Percentiles rank a stretch among this genome's conserved stretches.
phyloP scores from a whole-genome alignment of 2,329 filamentous ascomycete species.

The Colletotrichum australisinense region DNA sequence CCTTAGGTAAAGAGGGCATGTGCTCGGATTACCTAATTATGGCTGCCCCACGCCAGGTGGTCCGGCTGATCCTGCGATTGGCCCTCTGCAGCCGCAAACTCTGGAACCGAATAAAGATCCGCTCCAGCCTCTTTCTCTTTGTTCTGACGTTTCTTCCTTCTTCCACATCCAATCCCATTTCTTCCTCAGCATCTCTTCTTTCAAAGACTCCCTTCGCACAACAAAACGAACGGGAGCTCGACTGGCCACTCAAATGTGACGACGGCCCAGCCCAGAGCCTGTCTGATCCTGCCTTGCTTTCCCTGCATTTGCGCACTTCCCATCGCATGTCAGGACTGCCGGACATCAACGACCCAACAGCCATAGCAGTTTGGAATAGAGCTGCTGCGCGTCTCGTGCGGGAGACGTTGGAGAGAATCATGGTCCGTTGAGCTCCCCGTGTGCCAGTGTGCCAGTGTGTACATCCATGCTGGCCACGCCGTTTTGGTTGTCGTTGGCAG shows the following conservation, averaged over 20 bases:
- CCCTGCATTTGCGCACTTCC: constrained; percentile 31
- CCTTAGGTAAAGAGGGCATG: not conserved
- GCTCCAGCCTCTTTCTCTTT: constrained; percentile 36
- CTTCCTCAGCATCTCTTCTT: constrained; percentile 22
- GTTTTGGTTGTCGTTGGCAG: not conserved
- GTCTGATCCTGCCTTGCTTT: constrained; percentile 15
- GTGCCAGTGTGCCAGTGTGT: not conserved
- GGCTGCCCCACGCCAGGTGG: not conserved
- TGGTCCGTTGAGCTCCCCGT: constrained; percentile 35
- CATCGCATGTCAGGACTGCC: constrained; percentile 41
- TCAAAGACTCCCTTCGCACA: constrained; percentile 4
- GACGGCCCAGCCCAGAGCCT: constrained; percentile 15
- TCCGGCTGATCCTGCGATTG: constrained; percentile 29
- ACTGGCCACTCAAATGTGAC: constrained; percentile 32
- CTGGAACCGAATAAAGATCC: constrained; percentile 36
- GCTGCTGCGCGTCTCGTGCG: constrained; percentile 36
- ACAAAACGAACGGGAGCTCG: constrained; percentile 22
- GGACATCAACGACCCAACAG: constrained; percentile 35
- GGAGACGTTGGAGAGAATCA: constrained; percentile 38
- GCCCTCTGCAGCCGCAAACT: constrained; percentile 26
- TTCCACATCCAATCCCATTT: constrained; percentile 32
- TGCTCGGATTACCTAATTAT: constrained; percentile 24
- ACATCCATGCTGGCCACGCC: too few species aligned
- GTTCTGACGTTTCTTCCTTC: constrained; percentile 34
- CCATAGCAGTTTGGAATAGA: constrained; percentile 37